Percentiles rank a stretch among this genome's conserved stretches.
These are phyloP conservation scores for Musa schizocarpa DNA, from an alignment of 176 grass and related monocot genomes.

Conservation along the genomic window DNA sequence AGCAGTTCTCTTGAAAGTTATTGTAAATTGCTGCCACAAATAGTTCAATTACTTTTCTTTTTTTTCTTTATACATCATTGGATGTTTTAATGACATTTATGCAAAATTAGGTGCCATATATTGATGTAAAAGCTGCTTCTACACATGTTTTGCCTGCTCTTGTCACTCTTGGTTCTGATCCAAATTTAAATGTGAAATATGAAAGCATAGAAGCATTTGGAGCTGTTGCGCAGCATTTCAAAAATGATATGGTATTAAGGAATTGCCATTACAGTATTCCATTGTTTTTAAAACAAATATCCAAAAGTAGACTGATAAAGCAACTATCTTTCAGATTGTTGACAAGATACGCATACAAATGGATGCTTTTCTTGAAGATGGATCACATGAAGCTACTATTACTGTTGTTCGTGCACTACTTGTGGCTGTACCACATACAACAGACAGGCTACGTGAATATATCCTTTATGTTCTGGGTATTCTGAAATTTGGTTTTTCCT, in stretches of 20 bases:
- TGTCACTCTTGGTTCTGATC: constrained; percentile 81
- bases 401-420: constrained; percentile 79
- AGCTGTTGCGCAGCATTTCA: constrained; percentile 92
- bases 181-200: constrained; percentile 90
- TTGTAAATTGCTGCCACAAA: constrained; percentile 43
- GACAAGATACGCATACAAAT: constrained; percentile 97
- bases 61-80: constrained; percentile 10
- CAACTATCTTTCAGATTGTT: constrained; percentile 48
- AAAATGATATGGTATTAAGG: constrained; percentile 78
- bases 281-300: neutral
- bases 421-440: constrained; percentile 77
- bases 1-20: constrained; percentile 72
- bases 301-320: neutral
- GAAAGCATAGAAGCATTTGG: constrained; percentile 95
- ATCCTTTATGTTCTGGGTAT: constrained; percentile 48
- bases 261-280: constrained; percentile 15
- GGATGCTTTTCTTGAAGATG: constrained; percentile 99
- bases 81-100: constrained; percentile 23
- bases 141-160: constrained; percentile 92
- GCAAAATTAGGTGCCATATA: constrained; percentile 58
- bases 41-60: constrained; percentile 20
- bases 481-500: constrained; percentile 19
- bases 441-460: constrained; percentile 94
- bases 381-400: constrained; percentile 80
- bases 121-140: constrained; percentile 66